phyloP scores from a whole-genome alignment of 139 green algal genomes.

The Trebouxia sp. region DNA sequence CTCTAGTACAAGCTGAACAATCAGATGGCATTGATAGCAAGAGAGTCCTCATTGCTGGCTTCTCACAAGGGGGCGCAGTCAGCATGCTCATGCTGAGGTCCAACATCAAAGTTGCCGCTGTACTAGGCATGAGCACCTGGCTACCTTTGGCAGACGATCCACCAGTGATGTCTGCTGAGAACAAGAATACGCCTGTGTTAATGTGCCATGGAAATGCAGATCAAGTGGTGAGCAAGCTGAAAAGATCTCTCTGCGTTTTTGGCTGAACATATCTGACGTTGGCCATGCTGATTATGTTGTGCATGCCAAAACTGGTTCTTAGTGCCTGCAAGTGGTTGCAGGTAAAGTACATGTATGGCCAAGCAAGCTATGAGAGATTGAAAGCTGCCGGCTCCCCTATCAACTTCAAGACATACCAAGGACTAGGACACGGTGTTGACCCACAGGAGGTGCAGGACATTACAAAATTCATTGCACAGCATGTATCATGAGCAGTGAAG shows the following conservation, averaged over 20 bases:
- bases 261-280: background rate
- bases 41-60: constrained; percentile 72
- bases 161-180: constrained; percentile 61
- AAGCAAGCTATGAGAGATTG: constrained; percentile 50
- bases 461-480: background rate
- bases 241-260: background rate
- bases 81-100: constrained; percentile 67
- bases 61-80: constrained; percentile 76
- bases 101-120: constrained; percentile 54
- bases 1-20: background rate
- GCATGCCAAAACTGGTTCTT: no score
- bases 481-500: no score
- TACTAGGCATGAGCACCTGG: constrained; percentile 69
- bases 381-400: constrained; percentile 47
- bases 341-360: constrained; percentile 64
- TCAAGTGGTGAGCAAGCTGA: constrained; percentile 44
- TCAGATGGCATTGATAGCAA: constrained; percentile 1
- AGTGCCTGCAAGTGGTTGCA: constrained; percentile 15
- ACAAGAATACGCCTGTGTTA: constrained; percentile 67
- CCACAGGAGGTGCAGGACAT: constrained; percentile 39
- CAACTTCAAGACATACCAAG: constrained; percentile 63
- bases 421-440: constrained; percentile 59
- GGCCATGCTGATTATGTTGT: background rate
- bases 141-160: constrained; percentile 63
- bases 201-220: constrained; percentile 70